Percentiles rank a stretch among this genome's conserved stretches.
Conservation (phyloP, 1,139 yeast genomes). For the Pichia cactophila region DNA sequence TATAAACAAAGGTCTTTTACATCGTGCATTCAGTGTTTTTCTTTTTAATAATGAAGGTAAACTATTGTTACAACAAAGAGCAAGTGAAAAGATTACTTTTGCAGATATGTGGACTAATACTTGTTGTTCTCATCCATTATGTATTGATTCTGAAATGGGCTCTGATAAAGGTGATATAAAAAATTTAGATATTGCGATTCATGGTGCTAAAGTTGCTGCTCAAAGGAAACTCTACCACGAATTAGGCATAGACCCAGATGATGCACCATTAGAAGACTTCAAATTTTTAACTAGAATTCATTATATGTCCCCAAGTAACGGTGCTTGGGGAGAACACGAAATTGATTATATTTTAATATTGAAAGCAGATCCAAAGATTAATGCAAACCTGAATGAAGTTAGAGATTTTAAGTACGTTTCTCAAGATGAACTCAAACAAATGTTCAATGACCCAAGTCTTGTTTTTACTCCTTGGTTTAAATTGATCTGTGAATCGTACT, state of each 20-base stretch:
- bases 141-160: constrained; percentile 77
- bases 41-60: constrained; percentile 71
- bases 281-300: constrained; percentile 88
- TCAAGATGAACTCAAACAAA: constrained; percentile 53
- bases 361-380: constrained; percentile 48
- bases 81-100: constrained; percentile 92
- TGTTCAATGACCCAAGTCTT: constrained; percentile 60
- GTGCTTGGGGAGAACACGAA: constrained; percentile 97
- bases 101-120: constrained; percentile 98
- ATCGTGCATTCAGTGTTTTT: constrained; percentile 93
- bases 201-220: constrained; percentile 84
- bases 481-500: constrained; percentile 81
- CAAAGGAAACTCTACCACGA: constrained; percentile 89
- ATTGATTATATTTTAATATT: constrained; percentile 88
- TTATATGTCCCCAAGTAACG: constrained; percentile 79
- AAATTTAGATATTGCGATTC: constrained; percentile 46
- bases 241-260: constrained; percentile 59
- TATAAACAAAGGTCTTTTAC: constrained; percentile 77
- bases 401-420: constrained; percentile 72
- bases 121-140: constrained; percentile 95
- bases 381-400: constrained; percentile 70
- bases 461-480: constrained; percentile 97
- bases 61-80: constrained; percentile 76
- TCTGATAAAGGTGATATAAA: constrained; percentile 29
- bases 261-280: constrained; percentile 63